These are phyloP conservation scores for Castanea mollissima DNA, from an alignment of 306 rosid genomes.

Conservation along the genomic window DNA sequence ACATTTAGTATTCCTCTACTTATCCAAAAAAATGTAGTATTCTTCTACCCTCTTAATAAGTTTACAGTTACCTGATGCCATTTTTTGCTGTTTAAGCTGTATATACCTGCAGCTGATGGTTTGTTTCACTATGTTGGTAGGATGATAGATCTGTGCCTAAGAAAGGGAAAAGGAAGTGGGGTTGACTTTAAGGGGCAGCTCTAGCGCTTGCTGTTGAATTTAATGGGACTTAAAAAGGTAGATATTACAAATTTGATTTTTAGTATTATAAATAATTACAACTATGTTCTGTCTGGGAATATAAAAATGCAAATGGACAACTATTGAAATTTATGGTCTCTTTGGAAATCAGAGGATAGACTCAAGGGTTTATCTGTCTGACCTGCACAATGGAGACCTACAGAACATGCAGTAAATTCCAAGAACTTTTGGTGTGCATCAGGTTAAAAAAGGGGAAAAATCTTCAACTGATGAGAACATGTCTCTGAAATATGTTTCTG, in stretches of 20 bases:
- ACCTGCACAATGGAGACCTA: neutral
- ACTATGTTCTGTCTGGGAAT: neutral
- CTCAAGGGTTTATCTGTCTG: neutral
- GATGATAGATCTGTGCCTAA: slow-evolving; percentile 24
- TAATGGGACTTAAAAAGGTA: neutral
- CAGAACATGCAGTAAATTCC: neutral
- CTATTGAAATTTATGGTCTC: neutral
- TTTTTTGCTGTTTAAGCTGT: neutral
- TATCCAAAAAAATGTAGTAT: neutral
- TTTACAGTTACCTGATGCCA: neutral
- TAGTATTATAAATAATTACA: neutral
- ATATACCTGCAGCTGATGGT: neutral
- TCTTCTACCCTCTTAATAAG: neutral
- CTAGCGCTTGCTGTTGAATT: neutral
- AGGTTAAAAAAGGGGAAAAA: neutral
- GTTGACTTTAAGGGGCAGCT: neutral
- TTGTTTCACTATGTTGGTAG: slow-evolving; percentile 13
- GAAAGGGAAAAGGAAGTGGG: slow-evolving; percentile 16
- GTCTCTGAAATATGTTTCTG: neutral
- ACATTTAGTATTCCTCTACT: no score
- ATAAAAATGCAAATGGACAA: neutral
- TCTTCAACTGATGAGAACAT: neutral
- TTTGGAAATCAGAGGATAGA: neutral
- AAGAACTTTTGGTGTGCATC: neutral
- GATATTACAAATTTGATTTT: neutral